These are phyloP conservation scores for Coprinellus aureogranulatus DNA, from an alignment of 768 basidiomycete species.

Conservation along the genomic window DNA sequence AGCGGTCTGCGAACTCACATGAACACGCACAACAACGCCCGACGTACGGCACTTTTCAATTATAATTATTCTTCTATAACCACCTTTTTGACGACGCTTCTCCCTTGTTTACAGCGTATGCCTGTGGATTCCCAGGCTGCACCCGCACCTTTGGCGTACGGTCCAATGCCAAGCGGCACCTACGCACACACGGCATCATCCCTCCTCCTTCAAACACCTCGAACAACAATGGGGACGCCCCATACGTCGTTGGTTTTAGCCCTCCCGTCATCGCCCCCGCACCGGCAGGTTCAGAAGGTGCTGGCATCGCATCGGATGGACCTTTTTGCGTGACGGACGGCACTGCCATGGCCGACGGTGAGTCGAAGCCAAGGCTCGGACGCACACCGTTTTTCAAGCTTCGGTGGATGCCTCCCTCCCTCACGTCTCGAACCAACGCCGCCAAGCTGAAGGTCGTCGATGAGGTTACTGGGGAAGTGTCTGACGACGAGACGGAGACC, in stretches of 20 bases:
- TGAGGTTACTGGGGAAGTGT: constrained; percentile 8
- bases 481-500: constrained; percentile 4
- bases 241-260: constrained; percentile 39
- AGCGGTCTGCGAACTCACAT: constrained; percentile 58
- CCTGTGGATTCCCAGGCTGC: constrained; percentile 61
- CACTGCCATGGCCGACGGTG: background rate
- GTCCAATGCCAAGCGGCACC: constrained; percentile 78
- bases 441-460: constrained; percentile 18
- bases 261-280: constrained; percentile 29
- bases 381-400: constrained; percentile 26
- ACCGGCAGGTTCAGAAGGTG: background rate
- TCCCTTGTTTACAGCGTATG: constrained; percentile 32
- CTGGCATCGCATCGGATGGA: background rate
- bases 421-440: constrained; percentile 27
- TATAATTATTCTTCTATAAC: background rate
- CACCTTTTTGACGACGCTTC: background rate
- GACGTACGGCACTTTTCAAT: constrained; percentile 38
- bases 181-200: constrained; percentile 67
- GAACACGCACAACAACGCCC: constrained; percentile 53
- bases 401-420: constrained; percentile 43
- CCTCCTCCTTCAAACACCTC: constrained; percentile 12
- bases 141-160: constrained; percentile 70
- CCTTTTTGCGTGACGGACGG: background rate
- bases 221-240: constrained; percentile 5
- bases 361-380: background rate